Base-by-base conservation (phyloP, 2,329 filamentous ascomycete species). In the Berkeleyomyces rouxiae region DNA sequence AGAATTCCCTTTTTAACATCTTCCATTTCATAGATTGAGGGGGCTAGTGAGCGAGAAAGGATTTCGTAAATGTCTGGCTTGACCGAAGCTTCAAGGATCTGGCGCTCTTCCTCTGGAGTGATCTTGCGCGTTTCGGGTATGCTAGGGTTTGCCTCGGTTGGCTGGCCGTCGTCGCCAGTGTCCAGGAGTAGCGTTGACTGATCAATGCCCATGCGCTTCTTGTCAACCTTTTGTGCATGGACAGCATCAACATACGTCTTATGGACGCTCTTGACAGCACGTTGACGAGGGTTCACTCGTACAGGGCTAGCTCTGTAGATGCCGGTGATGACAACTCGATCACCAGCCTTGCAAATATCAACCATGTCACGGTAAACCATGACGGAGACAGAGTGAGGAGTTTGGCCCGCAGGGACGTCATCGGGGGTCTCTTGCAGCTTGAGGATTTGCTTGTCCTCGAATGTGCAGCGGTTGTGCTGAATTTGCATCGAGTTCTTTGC, bases 1-100 rank as follows among this genome's bases (percentile, higher is more conserved):
- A 99, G 78, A 66, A 99, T 96, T 9, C 93, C 93, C 75, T 99
- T 99, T 79, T 99, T 99, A 58, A 97, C 90, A 70, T 99, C 93
- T 68, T 99, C 93, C 85, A 95, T 88, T 74, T 99, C 93, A 75
- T 95, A 96, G 70, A 99, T 87, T 65, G 91, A 96, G 11, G 93
- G 93, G 1, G 93, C 93, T 37, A 99, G 78, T 1, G 92, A 97
- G 44, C 92, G 84, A 16, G 93, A 82, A 3, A 99, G 82, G 33
- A 99, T 81, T 31, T 99, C 91, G 72, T 99, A 99, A 61, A 99
- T 85, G 72, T 99, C 93, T 1, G 85, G 78, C 61, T 93, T 84
- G 40, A 82, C 80, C 9, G 88, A 88, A 9, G 88, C 93, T 64
- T 82, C 84, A 69, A 82, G 87, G 71, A 99, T 99, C 76, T 87